Conservation (phyloP, 805 yeast genomes). For the Hagleromyces aurorensis region DNA sequence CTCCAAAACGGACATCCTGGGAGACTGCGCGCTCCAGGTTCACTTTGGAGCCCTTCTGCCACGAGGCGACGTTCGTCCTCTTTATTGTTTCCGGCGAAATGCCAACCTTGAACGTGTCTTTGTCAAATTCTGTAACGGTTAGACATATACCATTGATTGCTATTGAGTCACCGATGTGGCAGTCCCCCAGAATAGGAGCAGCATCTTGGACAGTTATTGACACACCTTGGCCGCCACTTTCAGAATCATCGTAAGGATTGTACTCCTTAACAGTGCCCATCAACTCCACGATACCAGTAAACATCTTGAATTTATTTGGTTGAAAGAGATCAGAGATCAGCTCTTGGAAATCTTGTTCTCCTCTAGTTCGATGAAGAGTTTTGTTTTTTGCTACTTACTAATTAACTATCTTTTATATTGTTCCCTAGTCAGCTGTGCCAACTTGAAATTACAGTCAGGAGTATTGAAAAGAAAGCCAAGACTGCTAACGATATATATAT, state of each 20-base stretch:
- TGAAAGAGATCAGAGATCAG: not conserved
- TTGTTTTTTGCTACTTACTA: too few species aligned
- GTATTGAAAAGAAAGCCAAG: too few species aligned
- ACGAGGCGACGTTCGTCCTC: slow-evolving; percentile 63
- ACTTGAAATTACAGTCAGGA: too few species aligned
- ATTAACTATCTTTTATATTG: too few species aligned
- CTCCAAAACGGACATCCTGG: slow-evolving; percentile 77
- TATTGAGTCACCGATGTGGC: slow-evolving; percentile 90
- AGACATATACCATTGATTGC: slow-evolving; percentile 84
- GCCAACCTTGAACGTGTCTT: slow-evolving; percentile 71
- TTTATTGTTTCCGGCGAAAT: slow-evolving; percentile 87
- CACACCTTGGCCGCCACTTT: slow-evolving; percentile 43
- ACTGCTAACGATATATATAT: too few species aligned
- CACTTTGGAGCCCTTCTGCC: slow-evolving; percentile 53
- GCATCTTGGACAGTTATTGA: slow-evolving; percentile 62
- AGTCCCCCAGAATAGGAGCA: slow-evolving; percentile 57
- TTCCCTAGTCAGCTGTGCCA: not conserved
- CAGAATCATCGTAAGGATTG: slow-evolving; percentile 14
- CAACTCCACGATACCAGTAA: slow-evolving; percentile 87
- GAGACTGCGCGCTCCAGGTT: slow-evolving; percentile 88
- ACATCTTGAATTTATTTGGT: slow-evolving; percentile 46
- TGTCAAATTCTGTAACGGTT: slow-evolving; percentile 77
- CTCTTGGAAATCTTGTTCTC: too few species aligned
- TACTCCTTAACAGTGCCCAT: slow-evolving; percentile 47
- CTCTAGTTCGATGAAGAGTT: too few species aligned